Evolutionary conservation across 2,329 filamentous ascomycete genomes (phyloP), one percentile per base, ranked within the genome.

Genomic region (Colletotrichum tanaceti): DNA sequence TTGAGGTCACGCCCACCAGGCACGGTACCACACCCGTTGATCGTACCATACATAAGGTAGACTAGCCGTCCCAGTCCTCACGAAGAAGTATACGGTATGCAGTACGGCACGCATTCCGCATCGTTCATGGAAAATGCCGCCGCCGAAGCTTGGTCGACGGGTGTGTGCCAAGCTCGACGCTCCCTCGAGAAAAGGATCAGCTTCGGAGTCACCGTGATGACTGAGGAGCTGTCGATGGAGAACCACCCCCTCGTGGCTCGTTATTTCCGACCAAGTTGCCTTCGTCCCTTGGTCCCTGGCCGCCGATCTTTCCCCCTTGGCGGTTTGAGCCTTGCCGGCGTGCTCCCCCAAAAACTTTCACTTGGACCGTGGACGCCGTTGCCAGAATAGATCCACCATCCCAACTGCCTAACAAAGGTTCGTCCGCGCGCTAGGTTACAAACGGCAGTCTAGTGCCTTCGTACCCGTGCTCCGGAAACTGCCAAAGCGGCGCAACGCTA

Each of bases 191-290:
- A 14, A 2, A 55, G 52, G 43, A 65, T 60, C 55, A 43, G 44
- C 35, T 57, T 70, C 67, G 67, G 67, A 66, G 67, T 70, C 67
- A 70, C 67, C 67, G 67, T 70, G 58, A 68, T 68, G 65, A 68
- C 49, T 54, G 65, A 68, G 67, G 63, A 70, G 50, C 57, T 58
- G 38, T n/a, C 38, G 39, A 70, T 63, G 67, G 63, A 22, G 32
- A 44, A 43, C 20, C 65, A n/a, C n/a, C n/a, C 44, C 65, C 44
- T 39, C 63, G 46, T 69, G 62, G 63, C 22, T 63, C 39, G 41
- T 68, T 67, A 68, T 70, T 63, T 67, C 63, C 67, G 64, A 28
- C 46, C 52, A 10, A 58, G 38, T 38, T 53, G 65, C 55, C 46
- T 28, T 62, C 32, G 44, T 46, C 39, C 52, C 60, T 65, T 28